These are phyloP conservation scores for Onygenales sp. DNA, from an alignment of 2,329 filamentous ascomycete genomes.

Conservation along the genomic window DNA sequence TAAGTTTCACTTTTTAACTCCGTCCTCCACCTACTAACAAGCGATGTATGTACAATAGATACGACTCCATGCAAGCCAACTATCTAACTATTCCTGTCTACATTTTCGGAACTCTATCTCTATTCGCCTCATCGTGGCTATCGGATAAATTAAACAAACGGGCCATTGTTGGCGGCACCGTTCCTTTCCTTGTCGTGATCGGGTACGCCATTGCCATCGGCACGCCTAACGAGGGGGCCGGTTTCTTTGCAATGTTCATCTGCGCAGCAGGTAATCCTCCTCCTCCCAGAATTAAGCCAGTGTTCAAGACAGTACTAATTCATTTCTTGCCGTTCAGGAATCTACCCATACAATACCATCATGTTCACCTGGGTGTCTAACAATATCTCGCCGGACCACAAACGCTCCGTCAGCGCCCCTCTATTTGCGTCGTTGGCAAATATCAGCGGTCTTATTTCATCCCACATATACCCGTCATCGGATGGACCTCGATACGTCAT, in stretches of 20 bases:
- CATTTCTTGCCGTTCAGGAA: slow-evolving; percentile 12
- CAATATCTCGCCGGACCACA: slow-evolving; percentile 40
- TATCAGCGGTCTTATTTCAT: slow-evolving; percentile 39
- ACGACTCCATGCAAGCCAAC: slow-evolving; percentile 38
- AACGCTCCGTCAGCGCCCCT: slow-evolving; percentile 39
- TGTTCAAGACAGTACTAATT: neutral
- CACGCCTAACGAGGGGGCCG: slow-evolving; percentile 32
- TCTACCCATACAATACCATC: slow-evolving; percentile 18
- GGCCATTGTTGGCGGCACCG: slow-evolving; percentile 20
- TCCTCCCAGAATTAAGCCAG: neutral
- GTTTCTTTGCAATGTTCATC: slow-evolving; percentile 43
- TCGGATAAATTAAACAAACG: slow-evolving; percentile 27
- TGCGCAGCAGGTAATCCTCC: slow-evolving; percentile 17
- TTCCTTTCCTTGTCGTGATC: slow-evolving; percentile 19
- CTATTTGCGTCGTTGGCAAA: slow-evolving; percentile 41
- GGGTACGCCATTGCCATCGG: slow-evolving; percentile 26
- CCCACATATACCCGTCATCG: slow-evolving; percentile 37
- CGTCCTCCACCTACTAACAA: neutral
- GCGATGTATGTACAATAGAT: slow-evolving; percentile 13
- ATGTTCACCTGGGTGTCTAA: slow-evolving; percentile 39
- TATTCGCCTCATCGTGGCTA: slow-evolving; percentile 35
- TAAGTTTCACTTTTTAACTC: neutral
- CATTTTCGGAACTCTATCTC: slow-evolving; percentile 38
- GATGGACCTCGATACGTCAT: slow-evolving; percentile 27
- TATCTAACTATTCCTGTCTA: slow-evolving; percentile 50